phyloP scores from a whole-genome alignment of 371 early-diverging fungal genomes.

The Nematocida parisii region DNA sequence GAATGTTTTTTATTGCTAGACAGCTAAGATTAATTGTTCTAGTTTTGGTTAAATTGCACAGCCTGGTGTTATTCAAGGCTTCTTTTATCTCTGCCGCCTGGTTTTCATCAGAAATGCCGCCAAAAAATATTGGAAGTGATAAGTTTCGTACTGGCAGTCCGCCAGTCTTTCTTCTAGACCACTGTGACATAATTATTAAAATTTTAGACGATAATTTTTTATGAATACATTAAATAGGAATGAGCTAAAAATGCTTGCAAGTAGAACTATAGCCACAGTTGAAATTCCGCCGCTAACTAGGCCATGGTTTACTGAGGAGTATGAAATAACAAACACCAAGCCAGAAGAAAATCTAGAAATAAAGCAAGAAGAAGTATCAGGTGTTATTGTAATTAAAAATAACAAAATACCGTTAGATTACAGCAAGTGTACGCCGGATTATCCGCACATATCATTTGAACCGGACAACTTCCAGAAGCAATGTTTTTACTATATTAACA shows the following conservation, averaged over 20 bases:
- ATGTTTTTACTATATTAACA: slow-evolving; percentile 87
- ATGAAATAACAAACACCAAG: neutral
- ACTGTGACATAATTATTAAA: slow-evolving; percentile 51
- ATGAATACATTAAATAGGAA: slow-evolving; percentile 5
- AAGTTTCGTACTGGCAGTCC: slow-evolving; percentile 22
- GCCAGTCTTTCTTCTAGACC: slow-evolving; percentile 42
- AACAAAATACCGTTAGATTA: slow-evolving; percentile 33
- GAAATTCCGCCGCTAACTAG: slow-evolving; percentile 15
- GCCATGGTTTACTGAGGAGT: slow-evolving; percentile 12
- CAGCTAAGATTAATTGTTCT: slow-evolving; percentile 44
- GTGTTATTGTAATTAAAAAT: slow-evolving; percentile 38
- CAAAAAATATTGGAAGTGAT: slow-evolving; percentile 54
- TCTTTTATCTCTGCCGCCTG: slow-evolving; percentile 12
- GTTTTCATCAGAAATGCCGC: slow-evolving; percentile 40
- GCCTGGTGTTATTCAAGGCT: slow-evolving; percentile 5
- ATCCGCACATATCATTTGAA: slow-evolving; percentile 73
- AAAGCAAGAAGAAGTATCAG: neutral
- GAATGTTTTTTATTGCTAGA: slow-evolving; percentile 42
- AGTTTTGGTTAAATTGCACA: neutral
- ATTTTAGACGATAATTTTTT: slow-evolving; percentile 15
- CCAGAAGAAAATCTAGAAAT: slow-evolving; percentile 12
- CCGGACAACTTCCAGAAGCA: slow-evolving; percentile 96
- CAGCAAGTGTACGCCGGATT: slow-evolving; percentile 11
- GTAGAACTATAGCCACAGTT: slow-evolving; percentile 10
- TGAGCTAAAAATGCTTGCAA: slow-evolving; percentile 4